Evolutionary conservation across 192 early-diverging fungal species (phyloP).

Genomic region (Backusella psychrophila): DNA sequence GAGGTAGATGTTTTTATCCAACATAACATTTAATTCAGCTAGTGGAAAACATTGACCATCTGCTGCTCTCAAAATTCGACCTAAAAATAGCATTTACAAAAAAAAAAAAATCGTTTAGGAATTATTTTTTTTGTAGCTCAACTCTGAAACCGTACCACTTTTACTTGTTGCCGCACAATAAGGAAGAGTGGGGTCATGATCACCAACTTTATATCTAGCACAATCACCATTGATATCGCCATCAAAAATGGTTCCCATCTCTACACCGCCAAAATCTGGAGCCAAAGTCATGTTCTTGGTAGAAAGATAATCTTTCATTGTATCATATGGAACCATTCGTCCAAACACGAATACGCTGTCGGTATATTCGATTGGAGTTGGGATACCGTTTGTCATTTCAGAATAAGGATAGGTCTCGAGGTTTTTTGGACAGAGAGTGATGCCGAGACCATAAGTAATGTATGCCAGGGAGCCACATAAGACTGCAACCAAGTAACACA

Average conservation of each 20-base stretch:
- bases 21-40: not conserved
- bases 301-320: slow-evolving; percentile 19
- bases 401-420: slow-evolving; percentile 19
- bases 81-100: slow-evolving; percentile 8
- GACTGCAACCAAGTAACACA: slow-evolving; percentile 40
- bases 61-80: not conserved
- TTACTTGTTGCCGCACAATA: slow-evolving; percentile 21
- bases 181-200: slow-evolving; percentile 12
- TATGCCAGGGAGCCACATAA: slow-evolving; percentile 38
- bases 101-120: not conserved
- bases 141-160: slow-evolving; percentile 21
- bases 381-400: slow-evolving; percentile 1
- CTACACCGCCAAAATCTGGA: slow-evolving; percentile 26
- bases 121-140: not conserved
- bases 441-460: slow-evolving; percentile 46
- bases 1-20: not conserved
- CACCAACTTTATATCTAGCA: slow-evolving; percentile 6
- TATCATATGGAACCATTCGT: slow-evolving; percentile 19
- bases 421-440: slow-evolving; percentile 30
- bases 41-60: slow-evolving; percentile 5
- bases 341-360: slow-evolving; percentile 30
- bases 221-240: slow-evolving; percentile 27
- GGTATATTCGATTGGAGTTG: not conserved
- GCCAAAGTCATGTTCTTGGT: slow-evolving; percentile 24
- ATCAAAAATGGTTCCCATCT: slow-evolving; percentile 32